phyloP scores from a whole-genome alignment of 306 rosid species.

The barrel medic (Medicago truncatula) region DNA sequence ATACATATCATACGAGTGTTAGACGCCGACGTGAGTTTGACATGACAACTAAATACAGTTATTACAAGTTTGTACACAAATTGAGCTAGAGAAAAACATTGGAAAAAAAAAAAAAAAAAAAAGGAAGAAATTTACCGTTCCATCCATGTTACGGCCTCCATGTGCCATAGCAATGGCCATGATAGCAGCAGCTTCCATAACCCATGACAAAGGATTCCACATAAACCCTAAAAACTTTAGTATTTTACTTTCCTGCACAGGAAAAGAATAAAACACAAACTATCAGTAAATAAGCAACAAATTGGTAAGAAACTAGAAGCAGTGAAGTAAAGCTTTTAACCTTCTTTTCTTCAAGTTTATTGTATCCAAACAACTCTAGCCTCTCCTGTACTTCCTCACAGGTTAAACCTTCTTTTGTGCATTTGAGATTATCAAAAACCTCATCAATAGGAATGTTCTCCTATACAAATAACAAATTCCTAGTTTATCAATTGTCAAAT shows the following conservation, averaged over 20 bases:
- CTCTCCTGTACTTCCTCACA: slow-evolving; percentile 62
- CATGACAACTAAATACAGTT: no score
- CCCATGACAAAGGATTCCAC: slow-evolving; percentile 94
- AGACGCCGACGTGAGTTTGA: no score
- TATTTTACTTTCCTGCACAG: slow-evolving; percentile 64
- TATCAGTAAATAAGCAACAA: slow-evolving; percentile 23
- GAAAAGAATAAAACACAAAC: not conserved
- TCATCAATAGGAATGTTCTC: slow-evolving; percentile 70
- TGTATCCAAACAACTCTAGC: slow-evolving; percentile 67
- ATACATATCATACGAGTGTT: no score
- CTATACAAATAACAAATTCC: slow-evolving; percentile 53
- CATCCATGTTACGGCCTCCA: slow-evolving; percentile 31
- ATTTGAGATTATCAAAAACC: slow-evolving; percentile 68
- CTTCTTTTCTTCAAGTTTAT: slow-evolving; percentile 82
- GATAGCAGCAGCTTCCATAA: slow-evolving; percentile 88
- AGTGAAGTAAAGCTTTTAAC: slow-evolving; percentile 43
- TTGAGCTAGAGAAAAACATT: not conserved
- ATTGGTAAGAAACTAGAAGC: slow-evolving; percentile 1
- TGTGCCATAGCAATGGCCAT: slow-evolving; percentile 78
- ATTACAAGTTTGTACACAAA: not conserved
- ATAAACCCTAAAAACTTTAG: slow-evolving; percentile 77
- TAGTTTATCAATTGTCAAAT: slow-evolving; percentile 16
- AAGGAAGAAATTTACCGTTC: slow-evolving; percentile 43
- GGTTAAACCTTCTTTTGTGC: slow-evolving; percentile 65
- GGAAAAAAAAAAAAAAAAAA: not conserved